Percentiles rank a stretch among this genome's conserved stretches.
Conservation (phyloP, 2,329 filamentous ascomycete species). For the Thielaviopsis cerberus region DNA sequence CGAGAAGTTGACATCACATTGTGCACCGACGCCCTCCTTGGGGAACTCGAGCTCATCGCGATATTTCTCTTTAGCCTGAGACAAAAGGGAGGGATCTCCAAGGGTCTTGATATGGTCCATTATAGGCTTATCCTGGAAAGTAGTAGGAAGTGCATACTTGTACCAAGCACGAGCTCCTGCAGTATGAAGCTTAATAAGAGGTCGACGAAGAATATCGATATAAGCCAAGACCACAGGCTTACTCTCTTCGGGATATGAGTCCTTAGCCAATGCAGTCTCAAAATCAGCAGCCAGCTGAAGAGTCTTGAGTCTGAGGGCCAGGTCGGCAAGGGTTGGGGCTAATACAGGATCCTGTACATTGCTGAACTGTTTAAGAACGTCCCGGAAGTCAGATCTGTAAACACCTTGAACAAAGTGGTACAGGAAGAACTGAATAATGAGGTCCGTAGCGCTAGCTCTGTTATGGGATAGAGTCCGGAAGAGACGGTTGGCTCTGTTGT, state of each 20-base stretch:
- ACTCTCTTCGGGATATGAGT: slow-evolving; percentile 22
- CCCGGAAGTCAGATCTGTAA: slow-evolving; percentile 25
- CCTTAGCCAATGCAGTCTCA: slow-evolving; percentile 31
- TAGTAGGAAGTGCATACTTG: slow-evolving; percentile 21
- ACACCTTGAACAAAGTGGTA: slow-evolving; percentile 25
- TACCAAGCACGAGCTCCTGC: slow-evolving; percentile 10
- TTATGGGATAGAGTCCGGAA: slow-evolving; percentile 21
- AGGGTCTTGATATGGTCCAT: slow-evolving; percentile 27
- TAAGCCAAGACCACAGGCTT: slow-evolving; percentile 2
- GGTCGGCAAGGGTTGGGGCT: slow-evolving; percentile 19
- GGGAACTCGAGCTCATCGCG: slow-evolving; percentile 55
- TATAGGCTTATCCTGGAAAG: slow-evolving; percentile 18
- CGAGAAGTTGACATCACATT: slow-evolving; percentile 84
- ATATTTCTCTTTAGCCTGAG: slow-evolving; percentile 28
- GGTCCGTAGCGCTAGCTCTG: slow-evolving; percentile 19
- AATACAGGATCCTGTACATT: neutral
- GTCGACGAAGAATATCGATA: slow-evolving; percentile 7
- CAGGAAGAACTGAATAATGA: slow-evolving; percentile 20
- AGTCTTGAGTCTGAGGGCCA: slow-evolving; percentile 33
- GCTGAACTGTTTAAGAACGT: slow-evolving; percentile 21
- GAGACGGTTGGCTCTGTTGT: slow-evolving; percentile 22
- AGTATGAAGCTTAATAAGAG: slow-evolving; percentile 4
- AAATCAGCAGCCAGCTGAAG: slow-evolving; percentile 38
- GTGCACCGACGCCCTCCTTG: slow-evolving; percentile 57
- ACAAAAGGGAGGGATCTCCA: slow-evolving; percentile 30